Conservation (phyloP, 768 basidiomycete genomes). For the Russula sp. region DNA sequence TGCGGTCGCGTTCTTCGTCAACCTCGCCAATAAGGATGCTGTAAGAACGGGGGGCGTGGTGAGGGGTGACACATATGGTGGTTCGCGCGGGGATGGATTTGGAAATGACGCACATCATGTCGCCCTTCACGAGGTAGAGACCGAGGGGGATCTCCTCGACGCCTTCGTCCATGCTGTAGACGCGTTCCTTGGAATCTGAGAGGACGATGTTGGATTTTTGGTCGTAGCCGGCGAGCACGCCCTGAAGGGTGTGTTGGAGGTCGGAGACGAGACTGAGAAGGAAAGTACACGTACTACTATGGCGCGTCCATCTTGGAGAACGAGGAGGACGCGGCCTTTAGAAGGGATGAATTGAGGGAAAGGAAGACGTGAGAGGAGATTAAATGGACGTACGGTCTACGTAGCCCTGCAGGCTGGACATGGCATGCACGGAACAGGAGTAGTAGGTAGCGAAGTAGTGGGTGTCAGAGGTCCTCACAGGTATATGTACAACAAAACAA, state of each 20-base stretch:
- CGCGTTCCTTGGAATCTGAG: conserved; percentile 87
- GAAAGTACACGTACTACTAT: conserved; percentile 64
- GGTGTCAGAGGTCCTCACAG: conserved; percentile 11
- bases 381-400: conserved; percentile 61
- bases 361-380: neutral
- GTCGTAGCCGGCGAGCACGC: conserved; percentile 87
- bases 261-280: neutral
- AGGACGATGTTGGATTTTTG: conserved; percentile 95
- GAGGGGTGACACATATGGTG: neutral
- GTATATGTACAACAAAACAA: neutral
- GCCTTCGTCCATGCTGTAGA: conserved; percentile 85
- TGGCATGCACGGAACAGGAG: conserved; percentile 26
- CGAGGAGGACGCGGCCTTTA: conserved; percentile 81
- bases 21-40: conserved; percentile 80
- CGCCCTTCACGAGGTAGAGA: conserved; percentile 95
- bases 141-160: conserved; percentile 94
- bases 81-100: too few relatives aligned
- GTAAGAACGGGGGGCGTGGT: neutral
- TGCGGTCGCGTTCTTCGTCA: conserved; percentile 74
- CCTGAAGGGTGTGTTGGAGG: conserved; percentile 41
- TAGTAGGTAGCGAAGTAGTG: neutral
- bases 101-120: conserved; percentile 77
- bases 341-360: neutral
- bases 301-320: conserved; percentile 92
- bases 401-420: conserved; percentile 90